Evolutionary conservation across 306 rosid species (phyloP), one percentile per base, ranked within the genome.

Genomic region (Mimosa bimucronata): DNA sequence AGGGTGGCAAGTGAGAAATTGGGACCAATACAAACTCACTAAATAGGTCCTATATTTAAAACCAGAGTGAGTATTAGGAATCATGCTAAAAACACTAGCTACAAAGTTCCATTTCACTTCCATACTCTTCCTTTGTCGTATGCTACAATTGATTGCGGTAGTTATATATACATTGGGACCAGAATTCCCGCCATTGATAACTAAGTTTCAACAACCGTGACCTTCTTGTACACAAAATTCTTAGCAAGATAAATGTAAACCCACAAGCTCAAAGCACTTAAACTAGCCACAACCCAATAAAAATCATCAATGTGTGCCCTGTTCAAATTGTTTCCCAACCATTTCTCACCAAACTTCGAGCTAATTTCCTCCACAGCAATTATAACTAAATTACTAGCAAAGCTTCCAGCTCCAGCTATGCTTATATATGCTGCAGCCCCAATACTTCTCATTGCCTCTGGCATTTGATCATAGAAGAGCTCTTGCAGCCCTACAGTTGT

Each of bases 331-430:
- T 55, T 55, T 21, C 62, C 62, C 14, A 55, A 55, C 62, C 62
- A 55, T 55, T 55, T 55, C 14, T 55, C 29, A 55, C 62, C 62
- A 55, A 55, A 55, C 2, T 3, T 55, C 19, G 62, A 21, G 62
- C 62, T 55, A 55, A 55, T 55, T 55, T 55, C 62, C 62, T 55
- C 62, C 28, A 55, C 62, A 55, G 62, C 62, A 55, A 55, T 12
- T n/a, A 55, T 55, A 58, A 58, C 14, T 9, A n/a, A 1, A 55
- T 55, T 55, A 55, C 62, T 21, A 21, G 28, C 62, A 21, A 55
- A 55, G 62, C 28, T 55, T 55, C 62, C 62, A n/a, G 3, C 62
- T n/a, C 62, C 62, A n/a, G 25, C 62, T n/a, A 55, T 55, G 29
- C 62, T 55, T 55, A 55, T 9, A 21, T 55, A 55, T 55, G 62